Base-by-base conservation (phyloP, 2,329 filamentous ascomycete genomes). In the Coniochaeta hoffmannii region DNA sequence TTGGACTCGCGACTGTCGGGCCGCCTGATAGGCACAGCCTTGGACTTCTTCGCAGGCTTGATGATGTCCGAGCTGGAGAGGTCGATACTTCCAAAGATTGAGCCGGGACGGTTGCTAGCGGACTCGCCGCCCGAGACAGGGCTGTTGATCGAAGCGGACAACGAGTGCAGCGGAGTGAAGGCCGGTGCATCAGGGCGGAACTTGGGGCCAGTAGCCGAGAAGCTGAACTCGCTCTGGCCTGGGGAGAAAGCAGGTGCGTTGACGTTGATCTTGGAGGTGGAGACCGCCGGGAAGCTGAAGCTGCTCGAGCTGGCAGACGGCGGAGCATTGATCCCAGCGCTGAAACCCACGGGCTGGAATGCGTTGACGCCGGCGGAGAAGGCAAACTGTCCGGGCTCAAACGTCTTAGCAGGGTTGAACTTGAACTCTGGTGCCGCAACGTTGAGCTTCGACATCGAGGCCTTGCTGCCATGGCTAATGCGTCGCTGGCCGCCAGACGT, bases 381-480 rank as follows among this genome's bases (percentile, higher is more conserved):
- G 36, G 72, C 73, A 63, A 82, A 82, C 54, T 77, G 70, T 15
- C 71, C 69, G 15, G 78, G 75, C 35, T 76, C 73, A 63, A 83
- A 83, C 26, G 70, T 71, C 63, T 68, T 79, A 2, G 71, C 68
- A 3, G 80, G 81, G 59, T 83, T 82, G 70, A 93, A 93, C 63
- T 87, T 90, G 76, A 97, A 97, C 65, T 94, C 90, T 50, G 91
- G 88, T 0, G 93, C 93, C 59, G 87, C 83, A 30, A 95, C 91
- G 64, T 97, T 97, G 62, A 97, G 80, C 62, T 86, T 92, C 1
- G 90, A 90, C 44, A 86, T 70, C 0, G 84, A 92, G 3, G 85
- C 76, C 63, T 87, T 89, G 66, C 85, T 87, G 17, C 76, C 79
- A 64, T 91, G 88, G 60, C 80, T 81, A 11, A 76, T 72, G 15